These are phyloP conservation scores for Colletotrichum higginsianum DNA, from an alignment of 2,329 filamentous ascomycete species.

Conservation along the genomic window DNA sequence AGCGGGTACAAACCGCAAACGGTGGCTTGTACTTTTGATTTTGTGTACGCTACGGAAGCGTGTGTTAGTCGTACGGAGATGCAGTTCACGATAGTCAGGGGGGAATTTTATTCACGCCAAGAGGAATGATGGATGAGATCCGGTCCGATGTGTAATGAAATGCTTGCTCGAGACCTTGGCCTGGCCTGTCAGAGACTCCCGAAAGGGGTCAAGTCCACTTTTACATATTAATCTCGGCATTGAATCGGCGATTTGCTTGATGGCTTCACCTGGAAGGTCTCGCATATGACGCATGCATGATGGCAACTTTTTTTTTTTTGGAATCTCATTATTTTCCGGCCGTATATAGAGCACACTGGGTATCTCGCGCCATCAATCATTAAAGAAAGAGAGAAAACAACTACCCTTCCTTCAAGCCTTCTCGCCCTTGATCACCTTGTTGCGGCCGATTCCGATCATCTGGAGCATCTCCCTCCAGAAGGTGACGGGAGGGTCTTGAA, in stretches of 20 bases:
- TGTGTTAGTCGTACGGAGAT: neutral
- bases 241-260: neutral
- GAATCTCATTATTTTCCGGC: conserved; percentile 1
- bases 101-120: neutral
- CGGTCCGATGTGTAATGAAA: neutral
- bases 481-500: conserved; percentile 58
- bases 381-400: neutral
- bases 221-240: neutral
- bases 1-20: neutral
- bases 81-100: too few species aligned
- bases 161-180: neutral
- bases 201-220: neutral
- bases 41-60: neutral
- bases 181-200: neutral
- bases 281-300: neutral
- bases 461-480: conserved; percentile 71
- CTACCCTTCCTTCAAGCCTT: conserved; percentile 32
- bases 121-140: too few species aligned
- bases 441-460: conserved; percentile 57
- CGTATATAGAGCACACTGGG: conserved; percentile 17
- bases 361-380: conserved; percentile 14
- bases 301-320: neutral
- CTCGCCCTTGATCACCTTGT: conserved; percentile 43
- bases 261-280: neutral
- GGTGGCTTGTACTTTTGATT: neutral